Evolutionary conservation across 2,329 filamentous ascomycete genomes (phyloP), one percentile per base, ranked within the genome.

Genomic region (Pseudocercospora vitis): DNA sequence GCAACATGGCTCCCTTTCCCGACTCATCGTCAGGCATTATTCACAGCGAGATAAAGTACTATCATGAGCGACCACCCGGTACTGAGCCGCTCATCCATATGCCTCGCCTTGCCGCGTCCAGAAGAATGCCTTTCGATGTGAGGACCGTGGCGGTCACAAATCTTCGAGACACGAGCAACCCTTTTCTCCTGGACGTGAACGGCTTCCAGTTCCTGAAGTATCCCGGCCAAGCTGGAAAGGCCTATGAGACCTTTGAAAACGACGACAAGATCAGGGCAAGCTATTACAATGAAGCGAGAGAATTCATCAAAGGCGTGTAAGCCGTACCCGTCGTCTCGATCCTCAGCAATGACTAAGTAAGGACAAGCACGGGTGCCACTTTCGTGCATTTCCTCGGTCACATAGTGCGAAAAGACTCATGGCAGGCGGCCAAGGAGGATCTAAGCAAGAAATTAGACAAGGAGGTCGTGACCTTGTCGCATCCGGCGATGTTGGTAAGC

Each of bases 181-280:
- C 16, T 6, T 48, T 52, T 29, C 29, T 44, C 7, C 32, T 49
- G 14, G 55, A 57, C 28, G 40, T 8, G 3, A 52, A 57, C 24
- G 55, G 55, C 4, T 57, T 57, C 48, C 46, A 57, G 16, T 49
- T 50, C 23, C 16, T 40, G 35, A 40, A 40, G 35, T 40, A 40
- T 19, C 12, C 19, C 2, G 35, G 35, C 19, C 35, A 40, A 11
- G 35, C 18, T 19, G 35, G 35, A 11, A 44, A 33, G 11, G 12
- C 18, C 24, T 28, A 52, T 11, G 28, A 52, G 19, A 56, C 33
- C 16, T 56, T 35, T 26, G 35, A 56, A 14, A 35, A 52, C 21
- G 53, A 56, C 16, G 53, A 52, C 11, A 39, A 49, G n/a, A 56
- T 56, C 21, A 35, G 45, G 18, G 31, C 14, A 12, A 23, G 24